Evolutionary conservation across 2,329 filamentous ascomycete species (phyloP).

Genomic region (Metarhizium humberi): DNA sequence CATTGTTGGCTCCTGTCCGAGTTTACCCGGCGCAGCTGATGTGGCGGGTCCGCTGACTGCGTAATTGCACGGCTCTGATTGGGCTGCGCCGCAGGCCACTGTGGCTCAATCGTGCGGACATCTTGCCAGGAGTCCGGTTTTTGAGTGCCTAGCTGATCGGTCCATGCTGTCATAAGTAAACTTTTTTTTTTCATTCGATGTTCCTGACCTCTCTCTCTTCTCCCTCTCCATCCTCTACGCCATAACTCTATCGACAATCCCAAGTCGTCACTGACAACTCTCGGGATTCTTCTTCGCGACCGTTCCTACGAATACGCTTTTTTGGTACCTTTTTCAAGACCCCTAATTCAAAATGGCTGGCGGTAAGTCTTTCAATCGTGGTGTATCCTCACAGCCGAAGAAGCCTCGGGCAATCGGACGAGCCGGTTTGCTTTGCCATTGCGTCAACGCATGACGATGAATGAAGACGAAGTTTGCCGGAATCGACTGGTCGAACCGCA

Average conservation of each 20-base stretch:
- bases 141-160: conserved; percentile 9
- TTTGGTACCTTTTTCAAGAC: conserved; percentile 8
- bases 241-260: conserved; percentile 5
- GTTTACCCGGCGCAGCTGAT: conserved; percentile 22
- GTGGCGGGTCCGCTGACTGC: conserved; percentile 12
- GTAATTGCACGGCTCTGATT: conserved; percentile 29
- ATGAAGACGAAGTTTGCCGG: neutral
- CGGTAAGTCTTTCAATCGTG: conserved; percentile 26
- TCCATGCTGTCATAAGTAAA: conserved; percentile 31
- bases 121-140: neutral
- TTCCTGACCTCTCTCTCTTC: conserved; percentile 15
- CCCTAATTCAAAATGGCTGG: conserved; percentile 32
- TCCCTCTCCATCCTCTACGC: conserved; percentile 9
- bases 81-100: conserved; percentile 20
- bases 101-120: conserved; percentile 18
- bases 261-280: neutral
- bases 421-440: conserved; percentile 10
- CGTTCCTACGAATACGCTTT: neutral
- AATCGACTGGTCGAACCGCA: neutral
- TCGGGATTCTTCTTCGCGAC: conserved; percentile 8
- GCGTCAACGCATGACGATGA: conserved; percentile 7
- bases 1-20: conserved; percentile 15
- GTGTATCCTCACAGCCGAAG: conserved; percentile 2
- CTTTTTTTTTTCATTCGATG: conserved; percentile 17
- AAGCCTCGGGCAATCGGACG: conserved; percentile 1